These are phyloP conservation scores for Raphanus sativus DNA, from an alignment of 345 rosid genomes.

Conservation along the genomic window DNA sequence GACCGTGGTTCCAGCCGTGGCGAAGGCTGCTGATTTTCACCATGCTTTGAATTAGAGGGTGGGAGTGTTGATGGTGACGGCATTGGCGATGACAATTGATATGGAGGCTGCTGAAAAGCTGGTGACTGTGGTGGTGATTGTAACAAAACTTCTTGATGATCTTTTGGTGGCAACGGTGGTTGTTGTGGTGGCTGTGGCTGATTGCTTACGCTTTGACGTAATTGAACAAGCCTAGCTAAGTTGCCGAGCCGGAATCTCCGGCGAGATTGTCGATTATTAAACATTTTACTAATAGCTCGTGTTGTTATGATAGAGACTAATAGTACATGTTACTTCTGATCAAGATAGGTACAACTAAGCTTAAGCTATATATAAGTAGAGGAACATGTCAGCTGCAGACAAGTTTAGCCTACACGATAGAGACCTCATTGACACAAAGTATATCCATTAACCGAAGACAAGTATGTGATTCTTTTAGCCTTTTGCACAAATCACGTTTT, in stretches of 20 bases:
- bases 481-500: conserved; percentile 24
- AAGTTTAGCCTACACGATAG: conserved; percentile 20
- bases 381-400: conserved; percentile 6
- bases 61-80: conserved; percentile 14
- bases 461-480: conserved; percentile 13
- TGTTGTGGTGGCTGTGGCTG: conserved; percentile 7
- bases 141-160: conserved; percentile 14
- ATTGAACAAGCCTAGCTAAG: conserved; percentile 36
- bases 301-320: neutral
- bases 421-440: conserved; percentile 12
- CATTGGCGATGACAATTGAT: neutral
- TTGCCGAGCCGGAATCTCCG: conserved; percentile 37
- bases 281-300: conserved; percentile 8
- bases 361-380: neutral
- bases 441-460: conserved; percentile 12
- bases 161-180: neutral
- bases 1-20: neutral
- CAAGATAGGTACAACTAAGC: neutral
- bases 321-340: neutral
- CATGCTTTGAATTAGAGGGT: neutral
- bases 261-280: conserved; percentile 33
- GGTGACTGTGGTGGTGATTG: conserved; percentile 22
- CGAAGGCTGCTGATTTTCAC: neutral
- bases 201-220: conserved; percentile 29
- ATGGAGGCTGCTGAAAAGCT: conserved; percentile 3